A percentile compares a stretch with the other conserved stretches of the same genome.
These are phyloP conservation scores for Lathyrus aphaca DNA, from an alignment of 306 rosid genomes.

Conservation along the genomic window DNA sequence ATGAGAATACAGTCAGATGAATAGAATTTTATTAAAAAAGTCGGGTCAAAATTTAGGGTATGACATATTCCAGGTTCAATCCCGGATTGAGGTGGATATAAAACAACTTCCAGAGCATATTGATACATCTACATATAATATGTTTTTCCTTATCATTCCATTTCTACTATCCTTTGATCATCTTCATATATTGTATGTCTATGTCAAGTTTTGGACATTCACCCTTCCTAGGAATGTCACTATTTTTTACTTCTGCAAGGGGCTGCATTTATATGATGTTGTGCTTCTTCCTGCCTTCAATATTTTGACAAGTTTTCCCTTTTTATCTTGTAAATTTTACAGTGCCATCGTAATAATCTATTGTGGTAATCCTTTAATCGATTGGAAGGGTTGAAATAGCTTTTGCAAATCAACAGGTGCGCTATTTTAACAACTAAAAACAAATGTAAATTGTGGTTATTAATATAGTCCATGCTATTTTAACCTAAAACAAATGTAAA, in stretches of 20 bases:
- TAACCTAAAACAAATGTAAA: too few species aligned
- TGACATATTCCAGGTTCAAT: constrained; percentile 85
- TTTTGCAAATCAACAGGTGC: constrained; percentile 65
- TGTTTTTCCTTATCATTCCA: constrained; percentile 37
- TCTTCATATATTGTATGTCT: not conserved
- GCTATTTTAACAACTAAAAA: constrained; percentile 8
- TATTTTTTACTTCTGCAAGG: not conserved
- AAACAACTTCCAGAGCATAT: constrained; percentile 98
- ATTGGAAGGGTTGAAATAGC: constrained; percentile 12
- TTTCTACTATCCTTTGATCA: not conserved
- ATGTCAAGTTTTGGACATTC: not conserved
- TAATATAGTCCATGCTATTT: too few species aligned
- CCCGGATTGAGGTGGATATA: constrained; percentile 97
- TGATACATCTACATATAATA: constrained; percentile 94
- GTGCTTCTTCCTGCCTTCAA: not conserved
- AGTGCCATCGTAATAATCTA: constrained; percentile 55
- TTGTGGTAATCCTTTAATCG: not conserved
- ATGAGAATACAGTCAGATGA: too few species aligned
- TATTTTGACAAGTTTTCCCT: not conserved
- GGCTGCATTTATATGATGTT: not conserved
- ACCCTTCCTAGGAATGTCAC: not conserved
- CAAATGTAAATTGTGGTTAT: too few species aligned
- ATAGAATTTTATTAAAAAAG: too few species aligned
- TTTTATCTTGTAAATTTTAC: constrained; percentile 9
- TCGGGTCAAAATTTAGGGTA: too few species aligned